Evolutionary conservation across 352 stramenopile genomes (phyloP).

Genomic region (Globisporangium spinosum): DNA sequence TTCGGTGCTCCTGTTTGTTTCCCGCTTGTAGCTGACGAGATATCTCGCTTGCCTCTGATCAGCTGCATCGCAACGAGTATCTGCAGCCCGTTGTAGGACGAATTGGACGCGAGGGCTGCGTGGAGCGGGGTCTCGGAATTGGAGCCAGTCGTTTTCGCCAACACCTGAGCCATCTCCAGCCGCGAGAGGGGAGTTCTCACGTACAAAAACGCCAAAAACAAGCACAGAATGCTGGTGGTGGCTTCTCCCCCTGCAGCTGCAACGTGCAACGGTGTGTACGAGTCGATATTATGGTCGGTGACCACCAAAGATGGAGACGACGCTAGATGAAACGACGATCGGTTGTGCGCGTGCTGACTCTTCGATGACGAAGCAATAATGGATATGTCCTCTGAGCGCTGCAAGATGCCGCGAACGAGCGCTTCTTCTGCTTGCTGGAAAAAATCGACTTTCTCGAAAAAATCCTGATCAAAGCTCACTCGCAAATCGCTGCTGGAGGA

Average conservation of each 20-base stretch:
- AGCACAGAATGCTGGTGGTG: conserved; percentile 32
- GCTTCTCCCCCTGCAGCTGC: conserved; percentile 36
- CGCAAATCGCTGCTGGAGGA: conserved; percentile 1
- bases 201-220: conserved; percentile 43
- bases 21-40: not conserved
- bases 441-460: conserved; percentile 9
- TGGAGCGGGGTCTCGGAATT: conserved; percentile 41
- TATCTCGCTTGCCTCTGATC: conserved; percentile 5
- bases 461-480: not conserved
- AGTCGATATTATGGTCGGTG: conserved; percentile 33
- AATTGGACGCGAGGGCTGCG: conserved; percentile 34
- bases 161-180: conserved; percentile 17
- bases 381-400: conserved; percentile 2
- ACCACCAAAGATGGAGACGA: conserved; percentile 26
- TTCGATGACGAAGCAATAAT: conserved; percentile 3
- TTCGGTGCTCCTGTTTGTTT: not conserved
- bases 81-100: conserved; percentile 37
- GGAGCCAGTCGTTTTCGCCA: conserved; percentile 23
- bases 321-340: conserved; percentile 30
- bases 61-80: conserved; percentile 34
- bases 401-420: conserved; percentile 12
- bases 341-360: conserved; percentile 5
- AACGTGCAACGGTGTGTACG: conserved; percentile 37
- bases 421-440: conserved; percentile 12
- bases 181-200: conserved; percentile 11